phyloP scores from a whole-genome alignment of 2,329 filamentous ascomycete species.

The Nemania serpens region DNA sequence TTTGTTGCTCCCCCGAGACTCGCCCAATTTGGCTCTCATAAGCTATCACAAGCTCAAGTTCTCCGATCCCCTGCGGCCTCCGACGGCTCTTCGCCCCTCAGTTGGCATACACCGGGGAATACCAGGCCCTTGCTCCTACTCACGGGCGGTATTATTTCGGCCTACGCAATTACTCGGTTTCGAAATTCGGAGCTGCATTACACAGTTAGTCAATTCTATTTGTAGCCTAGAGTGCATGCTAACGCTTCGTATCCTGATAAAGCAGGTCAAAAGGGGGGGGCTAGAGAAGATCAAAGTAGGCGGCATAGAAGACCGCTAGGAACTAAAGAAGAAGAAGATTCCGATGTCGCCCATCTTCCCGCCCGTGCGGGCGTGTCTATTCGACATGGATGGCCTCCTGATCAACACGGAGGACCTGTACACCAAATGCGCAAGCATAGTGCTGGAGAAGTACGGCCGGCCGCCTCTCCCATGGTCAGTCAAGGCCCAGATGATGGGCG shows the following conservation, averaged over 20 bases:
- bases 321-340: background rate
- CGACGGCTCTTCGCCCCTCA: conserved; percentile 27
- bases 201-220: background rate
- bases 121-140: too few species aligned
- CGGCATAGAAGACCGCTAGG: background rate
- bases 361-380: conserved; percentile 71
- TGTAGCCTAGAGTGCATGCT: background rate
- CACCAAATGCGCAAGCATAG: conserved; percentile 67
- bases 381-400: conserved; percentile 80
- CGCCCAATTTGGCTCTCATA: background rate
- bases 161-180: background rate
- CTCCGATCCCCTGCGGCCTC: conserved; percentile 34
- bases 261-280: background rate
- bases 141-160: background rate
- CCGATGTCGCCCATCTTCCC: conserved; percentile 39
- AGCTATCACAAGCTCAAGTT: background rate
- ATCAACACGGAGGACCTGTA: conserved; percentile 77
- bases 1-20: background rate
- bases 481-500: conserved; percentile 74
- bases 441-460: conserved; percentile 65
- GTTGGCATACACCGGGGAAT: too few species aligned
- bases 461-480: conserved; percentile 71
- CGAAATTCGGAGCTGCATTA: background rate
- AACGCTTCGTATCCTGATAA: background rate
- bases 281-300: background rate